Evolutionary conservation across 2,329 filamentous ascomycete genomes (phyloP), one percentile per base, ranked within the genome.

Genomic region (Aureobasidium uvarum): DNA sequence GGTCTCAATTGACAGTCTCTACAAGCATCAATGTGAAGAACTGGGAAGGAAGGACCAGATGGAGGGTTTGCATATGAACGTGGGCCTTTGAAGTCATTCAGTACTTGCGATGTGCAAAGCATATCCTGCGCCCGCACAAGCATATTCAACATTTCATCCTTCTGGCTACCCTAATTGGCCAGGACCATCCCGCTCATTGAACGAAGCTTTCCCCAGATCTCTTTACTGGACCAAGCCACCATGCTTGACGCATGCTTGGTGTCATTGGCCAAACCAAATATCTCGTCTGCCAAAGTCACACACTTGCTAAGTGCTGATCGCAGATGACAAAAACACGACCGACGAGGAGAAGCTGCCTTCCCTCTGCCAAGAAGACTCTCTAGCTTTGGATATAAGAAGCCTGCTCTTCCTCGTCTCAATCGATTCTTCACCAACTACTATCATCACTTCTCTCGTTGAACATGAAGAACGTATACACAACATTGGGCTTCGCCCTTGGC

Each of bases 401-500:
- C 31, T 64, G 41, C 25, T 39, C 55, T 31, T 41, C 31, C 20
- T 38, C 38, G 18, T 4, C 31, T 5, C 8, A 13, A 11, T 31
- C 11, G 13, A 7, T 39, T n/a, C 10, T 33, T 39, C 36, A 25
- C 6, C 48, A 54, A 43, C 39, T 20, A 66, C 48, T 55, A 18
- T 56, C 23, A 18, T 11, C 31, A 48, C 39, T 51, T 58, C 58
- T 56, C 43, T 58, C 54, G 48, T 66, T 63, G 28, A 66, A 58
- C 39, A 66, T 66, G 65, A 66, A 66, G 51, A 52, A 51, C 43
- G 65, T 55, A 33, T 66, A 63, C 65, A 31, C 65, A 38, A 39
- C 65, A 50, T 48, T 66, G 39, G 65, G 65, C 51, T 66, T 66
- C 23, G 65, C 65, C 65, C 51, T 66, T 36, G 51, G 58, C 59